Conservation (phyloP, 345 rosid genomes). For the Microthlaspi erraticum region DNA sequence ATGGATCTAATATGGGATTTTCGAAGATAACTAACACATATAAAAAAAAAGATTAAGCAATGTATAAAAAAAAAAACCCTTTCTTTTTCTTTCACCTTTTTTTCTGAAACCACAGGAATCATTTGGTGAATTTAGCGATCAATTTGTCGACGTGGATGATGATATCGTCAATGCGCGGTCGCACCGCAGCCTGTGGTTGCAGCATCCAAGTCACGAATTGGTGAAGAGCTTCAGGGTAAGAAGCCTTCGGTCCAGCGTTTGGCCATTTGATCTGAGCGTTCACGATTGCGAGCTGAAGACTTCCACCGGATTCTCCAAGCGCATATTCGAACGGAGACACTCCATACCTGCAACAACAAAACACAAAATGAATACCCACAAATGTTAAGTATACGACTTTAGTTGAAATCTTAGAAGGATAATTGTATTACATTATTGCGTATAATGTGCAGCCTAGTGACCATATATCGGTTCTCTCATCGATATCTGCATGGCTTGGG, state of each 20-base stretch:
- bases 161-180: conserved; percentile 85
- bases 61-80: conserved; percentile 32
- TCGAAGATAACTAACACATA: conserved; percentile 28
- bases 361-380: not conserved
- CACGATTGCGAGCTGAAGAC: conserved; percentile 86
- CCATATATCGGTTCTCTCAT: conserved; percentile 99
- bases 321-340: conserved; percentile 96
- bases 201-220: conserved; percentile 98
- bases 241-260: conserved; percentile 67
- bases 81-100: conserved; percentile 6
- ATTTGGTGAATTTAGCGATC: conserved; percentile 72
- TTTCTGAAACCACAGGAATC: conserved; percentile 25
- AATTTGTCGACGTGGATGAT: conserved; percentile 94
- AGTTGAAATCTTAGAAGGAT: not conserved
- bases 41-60: conserved; percentile 2
- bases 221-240: conserved; percentile 90
- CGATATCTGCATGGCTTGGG: conserved; percentile 92
- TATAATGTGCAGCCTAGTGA: conserved; percentile 97
- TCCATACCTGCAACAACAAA: conserved; percentile 64
- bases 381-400: not conserved
- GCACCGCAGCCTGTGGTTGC: conserved; percentile 86
- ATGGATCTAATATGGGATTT: conserved; percentile 24
- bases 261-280: conserved; percentile 99
- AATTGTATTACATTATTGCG: conserved; percentile 79
- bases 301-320: conserved; percentile 96